A percentile compares a stretch with the other conserved stretches of the same genome.
Conservation (phyloP, 352 stramenopile species). For the Globisporangium camurandrum region DNA sequence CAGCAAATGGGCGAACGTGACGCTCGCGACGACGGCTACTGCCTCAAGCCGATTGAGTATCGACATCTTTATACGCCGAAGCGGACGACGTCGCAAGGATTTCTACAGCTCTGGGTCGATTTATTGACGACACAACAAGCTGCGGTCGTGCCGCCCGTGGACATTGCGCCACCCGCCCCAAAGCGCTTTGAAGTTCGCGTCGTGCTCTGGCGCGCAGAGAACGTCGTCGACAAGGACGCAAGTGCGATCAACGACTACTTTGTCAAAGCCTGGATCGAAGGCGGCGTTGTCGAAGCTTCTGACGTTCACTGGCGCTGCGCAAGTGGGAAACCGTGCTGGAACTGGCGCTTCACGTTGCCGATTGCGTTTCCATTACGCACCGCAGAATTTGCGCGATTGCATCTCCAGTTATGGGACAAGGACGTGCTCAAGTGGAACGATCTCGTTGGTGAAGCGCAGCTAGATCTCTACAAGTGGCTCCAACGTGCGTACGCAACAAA, state of each 20-base stretch:
- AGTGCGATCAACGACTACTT: constrained; percentile 91
- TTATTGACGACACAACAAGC: constrained; percentile 80
- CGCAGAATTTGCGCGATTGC: constrained; percentile 78
- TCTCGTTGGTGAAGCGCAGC: constrained; percentile 75
- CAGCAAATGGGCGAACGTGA: constrained; percentile 41
- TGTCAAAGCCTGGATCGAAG: constrained; percentile 87
- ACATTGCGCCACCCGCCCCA: constrained; percentile 53
- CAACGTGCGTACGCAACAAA: constrained; percentile 54
- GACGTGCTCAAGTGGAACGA: constrained; percentile 92
- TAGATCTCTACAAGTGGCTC: constrained; percentile 84
- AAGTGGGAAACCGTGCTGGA: constrained; percentile 87
- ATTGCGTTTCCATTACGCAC: constrained; percentile 73
- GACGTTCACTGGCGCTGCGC: constrained; percentile 91
- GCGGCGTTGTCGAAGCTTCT: constrained; percentile 42
- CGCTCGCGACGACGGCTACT: constrained; percentile 8
- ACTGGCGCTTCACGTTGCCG: constrained; percentile 88
- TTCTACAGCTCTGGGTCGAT: constrained; percentile 85
- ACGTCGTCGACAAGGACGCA: constrained; percentile 61
- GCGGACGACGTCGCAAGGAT: constrained; percentile 55
- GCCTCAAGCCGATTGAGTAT: constrained; percentile 85
- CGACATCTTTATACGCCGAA: constrained; percentile 78
- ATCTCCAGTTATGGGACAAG: constrained; percentile 91
- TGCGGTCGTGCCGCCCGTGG: constrained; percentile 43
- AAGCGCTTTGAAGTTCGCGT: constrained; percentile 85
- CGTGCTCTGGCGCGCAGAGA: constrained; percentile 84